A percentile compares a stretch with the other conserved stretches of the same genome.
Conservation (phyloP, 1,139 yeast species). For the Tardiomyces digboiensis region DNA sequence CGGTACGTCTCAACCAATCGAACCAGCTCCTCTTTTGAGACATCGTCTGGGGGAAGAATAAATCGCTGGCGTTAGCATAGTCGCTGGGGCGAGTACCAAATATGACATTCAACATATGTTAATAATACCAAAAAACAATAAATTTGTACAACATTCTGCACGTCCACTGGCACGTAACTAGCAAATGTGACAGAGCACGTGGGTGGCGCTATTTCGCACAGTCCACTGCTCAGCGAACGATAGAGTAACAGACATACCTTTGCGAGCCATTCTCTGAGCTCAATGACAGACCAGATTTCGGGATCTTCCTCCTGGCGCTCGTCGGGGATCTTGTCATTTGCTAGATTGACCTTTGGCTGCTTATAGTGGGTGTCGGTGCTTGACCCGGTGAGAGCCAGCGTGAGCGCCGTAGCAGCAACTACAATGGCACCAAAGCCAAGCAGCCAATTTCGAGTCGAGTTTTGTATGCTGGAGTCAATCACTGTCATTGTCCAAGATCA, state of each 20-base stretch:
- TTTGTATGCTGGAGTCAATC: neutral
- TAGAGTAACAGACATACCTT: constrained; percentile 12
- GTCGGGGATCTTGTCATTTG: constrained; percentile 1
- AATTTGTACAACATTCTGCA: too few relatives aligned
- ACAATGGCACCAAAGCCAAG: neutral
- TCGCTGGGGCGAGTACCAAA: neutral
- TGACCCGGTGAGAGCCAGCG: neutral
- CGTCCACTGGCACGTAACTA: too few relatives aligned
- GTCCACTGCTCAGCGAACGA: too few relatives aligned
- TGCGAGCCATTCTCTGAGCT: constrained; percentile 14
- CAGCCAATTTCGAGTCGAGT: neutral
- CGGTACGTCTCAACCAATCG: constrained; percentile 1
- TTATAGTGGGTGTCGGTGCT: neutral
- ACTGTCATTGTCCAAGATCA: neutral
- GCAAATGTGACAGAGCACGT: too few relatives aligned
- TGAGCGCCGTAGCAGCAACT: neutral
- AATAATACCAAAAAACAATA: too few relatives aligned
- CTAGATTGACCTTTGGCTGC: neutral
- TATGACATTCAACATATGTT: too few relatives aligned
- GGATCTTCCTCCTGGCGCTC: constrained; percentile 11
- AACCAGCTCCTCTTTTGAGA: constrained; percentile 13
- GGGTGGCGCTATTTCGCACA: too few relatives aligned
- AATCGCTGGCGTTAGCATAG: constrained; percentile 10
- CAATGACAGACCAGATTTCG: constrained; percentile 13
- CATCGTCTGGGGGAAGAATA: constrained; percentile 17